phyloP scores from a whole-genome alignment of 163 green algal species.

The Coccomyxa subellipsoidea region DNA sequence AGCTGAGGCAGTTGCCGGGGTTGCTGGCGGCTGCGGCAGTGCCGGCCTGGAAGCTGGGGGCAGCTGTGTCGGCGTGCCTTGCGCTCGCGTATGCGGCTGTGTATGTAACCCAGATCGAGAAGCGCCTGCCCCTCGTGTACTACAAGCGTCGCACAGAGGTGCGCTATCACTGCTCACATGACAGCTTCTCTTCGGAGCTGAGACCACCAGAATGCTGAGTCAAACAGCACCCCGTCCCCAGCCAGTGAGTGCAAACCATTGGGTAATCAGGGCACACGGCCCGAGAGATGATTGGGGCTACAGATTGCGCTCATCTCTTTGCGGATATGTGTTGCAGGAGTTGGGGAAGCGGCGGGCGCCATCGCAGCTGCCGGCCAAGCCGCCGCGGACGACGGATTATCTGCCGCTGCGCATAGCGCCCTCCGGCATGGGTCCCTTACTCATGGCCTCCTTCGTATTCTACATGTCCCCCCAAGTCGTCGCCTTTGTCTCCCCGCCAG shows the following conservation, averaged over 20 bases:
- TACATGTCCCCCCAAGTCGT: not conserved
- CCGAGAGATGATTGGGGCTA: no score
- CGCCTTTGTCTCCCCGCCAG: not conserved
- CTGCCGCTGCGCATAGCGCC: constrained; percentile 6
- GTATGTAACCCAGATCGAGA: constrained; percentile 10
- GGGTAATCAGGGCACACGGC: no score
- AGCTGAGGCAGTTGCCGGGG: not conserved
- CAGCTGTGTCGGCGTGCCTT: not conserved
- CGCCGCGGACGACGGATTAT: not conserved
- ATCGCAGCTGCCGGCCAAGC: not conserved
- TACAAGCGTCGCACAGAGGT: constrained; percentile 5
- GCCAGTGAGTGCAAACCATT: no score
- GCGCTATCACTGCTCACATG: not conserved
- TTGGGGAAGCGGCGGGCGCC: not conserved
- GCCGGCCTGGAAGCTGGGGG: not conserved
- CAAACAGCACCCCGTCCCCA: no score
- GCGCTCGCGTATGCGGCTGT: constrained; percentile 2
- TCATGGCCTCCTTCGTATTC: constrained; percentile 17
- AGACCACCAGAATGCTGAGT: no score
- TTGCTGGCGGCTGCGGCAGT: not conserved
- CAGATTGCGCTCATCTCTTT: not conserved
- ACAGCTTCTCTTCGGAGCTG: no score
- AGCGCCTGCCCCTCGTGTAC: constrained; percentile 7
- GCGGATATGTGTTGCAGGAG: not conserved
- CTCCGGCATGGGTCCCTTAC: not conserved